Conservation (phyloP, 2,329 filamentous ascomycete genomes). For the Fusarium coffeatum region DNA sequence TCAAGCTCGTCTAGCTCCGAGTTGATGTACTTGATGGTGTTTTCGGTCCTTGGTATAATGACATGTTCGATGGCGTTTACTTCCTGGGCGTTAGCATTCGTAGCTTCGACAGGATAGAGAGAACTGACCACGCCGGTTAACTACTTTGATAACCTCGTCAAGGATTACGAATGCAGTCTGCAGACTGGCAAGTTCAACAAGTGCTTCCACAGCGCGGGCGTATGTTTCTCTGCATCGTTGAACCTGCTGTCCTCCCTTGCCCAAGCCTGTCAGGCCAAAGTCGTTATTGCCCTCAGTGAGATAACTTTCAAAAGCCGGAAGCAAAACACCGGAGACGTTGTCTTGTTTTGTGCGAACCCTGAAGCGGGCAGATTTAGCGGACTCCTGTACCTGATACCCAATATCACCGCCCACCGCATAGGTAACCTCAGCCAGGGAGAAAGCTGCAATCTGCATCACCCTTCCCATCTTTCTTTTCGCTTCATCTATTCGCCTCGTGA, state of each 20-base stretch:
- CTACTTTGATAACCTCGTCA: conserved; percentile 99
- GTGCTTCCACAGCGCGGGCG: conserved; percentile 91
- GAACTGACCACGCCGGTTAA: conserved; percentile 85
- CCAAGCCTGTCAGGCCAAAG: conserved; percentile 93
- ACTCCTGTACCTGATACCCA: conserved; percentile 96
- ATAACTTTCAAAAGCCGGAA: conserved; percentile 94
- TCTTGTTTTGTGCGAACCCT: conserved; percentile 95
- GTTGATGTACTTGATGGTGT: conserved; percentile 99
- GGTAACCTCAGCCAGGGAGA: conserved; percentile 96
- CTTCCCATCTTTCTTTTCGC: conserved; percentile 99
- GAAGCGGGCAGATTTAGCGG: conserved; percentile 91
- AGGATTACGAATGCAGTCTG: conserved; percentile 98
- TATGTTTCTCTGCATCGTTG: conserved; percentile 96
- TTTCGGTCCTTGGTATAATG: conserved; percentile 97
- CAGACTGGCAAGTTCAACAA: conserved; percentile 93
- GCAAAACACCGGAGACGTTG: conserved; percentile 95
- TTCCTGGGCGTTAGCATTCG: conserved; percentile 49
- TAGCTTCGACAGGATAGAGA: neutral
- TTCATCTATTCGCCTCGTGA: conserved; percentile 96
- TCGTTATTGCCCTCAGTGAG: conserved; percentile 91
- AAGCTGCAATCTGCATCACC: conserved; percentile 98
- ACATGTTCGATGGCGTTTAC: conserved; percentile 97
- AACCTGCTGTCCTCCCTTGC: conserved; percentile 97
- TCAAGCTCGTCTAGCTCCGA: conserved; percentile 97
- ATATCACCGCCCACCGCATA: conserved; percentile 97